A percentile compares a stretch with the other conserved stretches of the same genome.
Conservation (phyloP, 129 eudicot genomes). For the Calendula officinalis region DNA sequence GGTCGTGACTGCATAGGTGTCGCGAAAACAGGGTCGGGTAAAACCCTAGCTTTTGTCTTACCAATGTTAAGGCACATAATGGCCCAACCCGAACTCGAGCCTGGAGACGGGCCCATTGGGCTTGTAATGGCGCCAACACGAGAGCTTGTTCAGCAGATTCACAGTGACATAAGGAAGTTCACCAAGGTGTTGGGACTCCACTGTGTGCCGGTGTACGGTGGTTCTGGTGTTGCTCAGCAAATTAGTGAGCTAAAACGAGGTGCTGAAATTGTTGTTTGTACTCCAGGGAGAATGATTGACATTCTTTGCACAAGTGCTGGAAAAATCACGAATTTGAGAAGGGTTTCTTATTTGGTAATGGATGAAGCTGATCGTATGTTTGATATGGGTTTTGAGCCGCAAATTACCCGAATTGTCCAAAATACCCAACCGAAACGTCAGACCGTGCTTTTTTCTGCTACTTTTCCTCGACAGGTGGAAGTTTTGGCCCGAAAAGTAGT, state of each 20-base stretch:
- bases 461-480: constrained; percentile 83
- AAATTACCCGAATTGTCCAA: constrained; percentile 72
- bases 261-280: constrained; percentile 76
- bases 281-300: constrained; percentile 83
- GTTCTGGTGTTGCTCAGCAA: constrained; percentile 89
- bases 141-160: constrained; percentile 84
- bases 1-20: constrained; percentile 82
- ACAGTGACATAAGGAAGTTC: constrained; percentile 66
- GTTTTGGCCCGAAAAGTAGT: constrained; percentile 80
- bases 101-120: constrained; percentile 84
- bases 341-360: constrained; percentile 80
- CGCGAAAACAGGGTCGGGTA: constrained; percentile 81
- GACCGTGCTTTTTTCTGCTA: constrained; percentile 75
- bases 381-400: constrained; percentile 91
- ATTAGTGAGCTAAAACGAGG: constrained; percentile 76
- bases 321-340: constrained; percentile 68
- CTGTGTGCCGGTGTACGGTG: constrained; percentile 86
- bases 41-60: constrained; percentile 75
- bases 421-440: constrained; percentile 80
- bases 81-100: constrained; percentile 63
- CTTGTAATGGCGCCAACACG: constrained; percentile 83
- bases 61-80: constrained; percentile 84
- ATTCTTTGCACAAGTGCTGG: constrained; percentile 77
- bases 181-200: constrained; percentile 59
- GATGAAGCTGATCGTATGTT: constrained; percentile 90